phyloP scores from a whole-genome alignment of 2,329 filamentous ascomycete genomes.

The Alternaria ventricosa region DNA sequence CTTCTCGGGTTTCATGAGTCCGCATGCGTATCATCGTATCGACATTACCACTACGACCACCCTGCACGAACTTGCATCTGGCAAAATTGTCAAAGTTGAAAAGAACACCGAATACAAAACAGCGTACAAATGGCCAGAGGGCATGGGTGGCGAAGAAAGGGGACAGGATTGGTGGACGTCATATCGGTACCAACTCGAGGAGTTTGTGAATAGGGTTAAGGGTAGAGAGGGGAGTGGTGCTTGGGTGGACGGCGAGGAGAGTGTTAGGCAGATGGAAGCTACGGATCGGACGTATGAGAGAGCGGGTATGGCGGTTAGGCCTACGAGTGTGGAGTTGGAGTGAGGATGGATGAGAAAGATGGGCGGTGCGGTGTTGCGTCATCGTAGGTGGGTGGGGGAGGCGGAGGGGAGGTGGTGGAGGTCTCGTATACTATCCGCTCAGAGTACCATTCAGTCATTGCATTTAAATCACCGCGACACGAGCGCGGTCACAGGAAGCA shows the following conservation, averaged over 20 bases:
- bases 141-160: slow-evolving; percentile 24
- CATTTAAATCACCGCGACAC: no score
- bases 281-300: slow-evolving; percentile 46
- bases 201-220: slow-evolving; percentile 44
- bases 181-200: slow-evolving; percentile 47
- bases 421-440: no score
- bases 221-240: slow-evolving; percentile 31
- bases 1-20: slow-evolving; percentile 28
- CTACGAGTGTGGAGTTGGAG: slow-evolving; percentile 21
- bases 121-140: slow-evolving; percentile 41
- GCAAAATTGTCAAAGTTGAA: no score
- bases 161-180: slow-evolving; percentile 42
- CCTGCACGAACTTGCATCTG: no score
- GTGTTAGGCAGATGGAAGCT: slow-evolving; percentile 44
- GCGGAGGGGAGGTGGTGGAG: no score
- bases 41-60: no score
- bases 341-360: no score
- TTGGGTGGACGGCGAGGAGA: slow-evolving; percentile 44
- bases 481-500: no score
- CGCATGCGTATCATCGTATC: slow-evolving; percentile 30
- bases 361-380: not conserved
- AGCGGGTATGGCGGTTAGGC: slow-evolving; percentile 31
- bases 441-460: no score
- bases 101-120: slow-evolving; percentile 23
- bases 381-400: not conserved